A percentile compares a stretch with the other conserved stretches of the same genome.
These are phyloP conservation scores for Halophytophthora batemanensis DNA, from an alignment of 352 stramenopile species.

Conservation along the genomic window DNA sequence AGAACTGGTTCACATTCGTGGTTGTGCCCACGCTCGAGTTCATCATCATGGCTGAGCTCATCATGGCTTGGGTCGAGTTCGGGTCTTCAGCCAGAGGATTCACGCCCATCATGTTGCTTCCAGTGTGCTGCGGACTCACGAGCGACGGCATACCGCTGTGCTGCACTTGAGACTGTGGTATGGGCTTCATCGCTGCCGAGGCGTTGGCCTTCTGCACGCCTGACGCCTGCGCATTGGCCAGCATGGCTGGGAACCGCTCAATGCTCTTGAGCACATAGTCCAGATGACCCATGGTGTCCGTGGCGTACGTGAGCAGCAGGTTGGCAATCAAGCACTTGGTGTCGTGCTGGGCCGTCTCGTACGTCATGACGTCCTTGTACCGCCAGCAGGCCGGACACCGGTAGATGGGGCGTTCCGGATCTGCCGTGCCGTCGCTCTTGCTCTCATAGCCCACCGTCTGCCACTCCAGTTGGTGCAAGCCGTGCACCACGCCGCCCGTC, in stretches of 20 bases:
- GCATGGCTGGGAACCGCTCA: conserved; percentile 63
- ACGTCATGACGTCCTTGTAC: conserved; percentile 86
- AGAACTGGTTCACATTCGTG: conserved; percentile 47
- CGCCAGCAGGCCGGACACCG: conserved; percentile 79
- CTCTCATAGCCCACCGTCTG: conserved; percentile 79
- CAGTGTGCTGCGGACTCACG: conserved; percentile 48
- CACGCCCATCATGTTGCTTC: conserved; percentile 17
- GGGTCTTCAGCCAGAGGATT: conserved; percentile 32
- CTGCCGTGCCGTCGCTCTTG: conserved; percentile 62
- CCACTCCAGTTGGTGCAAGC: conserved; percentile 79
- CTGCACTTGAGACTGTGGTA: conserved; percentile 28
- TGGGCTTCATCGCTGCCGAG: conserved; percentile 37
- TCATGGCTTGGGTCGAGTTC: conserved; percentile 43
- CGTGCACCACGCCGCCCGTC: conserved; percentile 70
- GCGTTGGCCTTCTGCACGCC: conserved; percentile 45
- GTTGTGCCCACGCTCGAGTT: conserved; percentile 45
- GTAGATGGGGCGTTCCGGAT: conserved; percentile 77
- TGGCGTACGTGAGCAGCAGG: conserved; percentile 75
- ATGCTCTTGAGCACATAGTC: conserved; percentile 79
- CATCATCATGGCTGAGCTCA: conserved; percentile 69
- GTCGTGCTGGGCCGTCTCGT: conserved; percentile 79
- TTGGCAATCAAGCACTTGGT: conserved; percentile 84
- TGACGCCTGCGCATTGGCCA: conserved; percentile 42
- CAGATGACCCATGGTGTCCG: conserved; percentile 71
- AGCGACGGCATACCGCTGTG: conserved; percentile 23